These are phyloP conservation scores for Streptanthus diversifolius DNA, from an alignment of 345 rosid genomes.

Conservation along the genomic window DNA sequence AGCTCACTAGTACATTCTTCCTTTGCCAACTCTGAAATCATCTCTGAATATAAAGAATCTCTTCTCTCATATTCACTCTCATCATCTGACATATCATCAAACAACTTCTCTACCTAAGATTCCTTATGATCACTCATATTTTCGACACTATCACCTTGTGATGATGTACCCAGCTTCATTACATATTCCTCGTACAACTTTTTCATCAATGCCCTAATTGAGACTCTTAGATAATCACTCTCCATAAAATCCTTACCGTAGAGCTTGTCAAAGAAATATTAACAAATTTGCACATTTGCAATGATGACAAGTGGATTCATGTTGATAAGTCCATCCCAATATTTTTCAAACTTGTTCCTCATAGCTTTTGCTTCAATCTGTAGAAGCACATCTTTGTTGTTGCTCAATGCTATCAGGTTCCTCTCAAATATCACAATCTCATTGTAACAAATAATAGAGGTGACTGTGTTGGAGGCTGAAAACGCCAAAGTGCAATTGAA, in stretches of 20 bases:
- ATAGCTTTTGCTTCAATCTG: background rate
- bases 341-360: background rate
- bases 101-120: background rate
- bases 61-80: background rate
- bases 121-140: background rate
- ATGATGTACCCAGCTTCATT: background rate
- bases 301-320: background rate
- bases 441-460: background rate
- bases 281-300: background rate
- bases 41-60: background rate
- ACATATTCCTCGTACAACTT: background rate
- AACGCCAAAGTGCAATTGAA: background rate
- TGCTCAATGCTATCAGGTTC: background rate
- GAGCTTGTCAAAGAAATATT: background rate
- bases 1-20: too few relatives aligned
- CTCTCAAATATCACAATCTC: background rate
- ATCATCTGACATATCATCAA: background rate
- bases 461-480: background rate
- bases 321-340: background rate
- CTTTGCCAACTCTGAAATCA: background rate
- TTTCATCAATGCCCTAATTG: background rate
- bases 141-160: background rate
- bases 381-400: background rate
- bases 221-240: background rate
- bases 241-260: background rate